phyloP scores from a whole-genome alignment of 2,329 filamentous ascomycete genomes.

The Neophaeococcomyces mojaviensis region DNA sequence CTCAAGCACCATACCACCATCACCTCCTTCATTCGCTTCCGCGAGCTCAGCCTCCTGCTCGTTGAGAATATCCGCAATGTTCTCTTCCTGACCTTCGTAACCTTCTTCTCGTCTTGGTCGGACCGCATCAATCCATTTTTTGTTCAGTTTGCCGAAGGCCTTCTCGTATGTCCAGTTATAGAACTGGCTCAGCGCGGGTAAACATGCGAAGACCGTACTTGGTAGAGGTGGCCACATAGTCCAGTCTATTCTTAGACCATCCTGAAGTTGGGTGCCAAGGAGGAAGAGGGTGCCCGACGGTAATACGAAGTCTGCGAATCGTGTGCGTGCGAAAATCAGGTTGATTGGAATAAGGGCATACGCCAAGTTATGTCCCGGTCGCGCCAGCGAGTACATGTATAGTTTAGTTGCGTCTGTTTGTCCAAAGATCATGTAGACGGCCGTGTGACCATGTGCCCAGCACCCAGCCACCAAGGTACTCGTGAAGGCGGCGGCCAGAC shows the following conservation, averaged over 20 bases:
- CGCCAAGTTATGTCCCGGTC: constrained; percentile 41
- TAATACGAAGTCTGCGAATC: constrained; percentile 55
- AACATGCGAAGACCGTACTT: constrained; percentile 55
- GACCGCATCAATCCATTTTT: constrained; percentile 55
- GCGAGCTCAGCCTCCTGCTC: constrained; percentile 18
- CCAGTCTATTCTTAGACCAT: constrained; percentile 40
- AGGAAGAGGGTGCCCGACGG: constrained; percentile 55
- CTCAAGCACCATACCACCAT: constrained; percentile 41
- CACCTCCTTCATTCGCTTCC: constrained; percentile 26
- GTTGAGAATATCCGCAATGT: constrained; percentile 32
- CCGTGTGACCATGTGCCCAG: constrained; percentile 53
- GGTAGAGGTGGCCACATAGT: constrained; percentile 60
- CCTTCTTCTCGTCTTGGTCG: constrained; percentile 44
- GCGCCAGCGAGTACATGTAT: constrained; percentile 6
- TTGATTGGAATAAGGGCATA: constrained; percentile 62
- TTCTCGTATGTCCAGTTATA: constrained; percentile 58
- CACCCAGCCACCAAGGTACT: constrained; percentile 45
- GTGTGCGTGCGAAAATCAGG: constrained; percentile 60
- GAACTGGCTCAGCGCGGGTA: constrained; percentile 58
- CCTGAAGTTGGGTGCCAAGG: constrained; percentile 40
- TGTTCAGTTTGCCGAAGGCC: constrained; percentile 50
- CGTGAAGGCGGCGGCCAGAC: constrained; percentile 46
- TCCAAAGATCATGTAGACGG: constrained; percentile 60
- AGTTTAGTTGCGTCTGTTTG: constrained; percentile 21
- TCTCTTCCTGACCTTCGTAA: constrained; percentile 25